phyloP scores from a whole-genome alignment of 345 rosid species.

The Viola odorata region DNA sequence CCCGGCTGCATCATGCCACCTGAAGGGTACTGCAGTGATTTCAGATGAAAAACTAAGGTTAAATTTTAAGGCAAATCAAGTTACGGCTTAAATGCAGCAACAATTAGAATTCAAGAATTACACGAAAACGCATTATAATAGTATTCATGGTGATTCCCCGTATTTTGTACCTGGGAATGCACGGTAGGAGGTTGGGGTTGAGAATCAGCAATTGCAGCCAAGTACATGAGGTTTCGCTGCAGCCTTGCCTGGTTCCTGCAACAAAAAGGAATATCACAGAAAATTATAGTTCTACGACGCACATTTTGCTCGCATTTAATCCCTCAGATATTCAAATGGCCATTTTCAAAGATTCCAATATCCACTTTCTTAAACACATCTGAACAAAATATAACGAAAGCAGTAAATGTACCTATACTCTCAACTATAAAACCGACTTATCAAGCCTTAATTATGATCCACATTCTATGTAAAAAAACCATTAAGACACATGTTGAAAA shows the following conservation, averaged over 20 bases:
- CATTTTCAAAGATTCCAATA: too few species aligned
- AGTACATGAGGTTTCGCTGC: conserved; percentile 94
- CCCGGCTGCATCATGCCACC: conserved; percentile 74
- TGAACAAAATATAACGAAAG: too few species aligned
- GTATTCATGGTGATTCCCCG: neutral
- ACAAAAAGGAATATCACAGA: conserved; percentile 4
- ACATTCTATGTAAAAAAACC: neutral
- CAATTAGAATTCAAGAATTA: too few species aligned
- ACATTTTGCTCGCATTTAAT: too few species aligned
- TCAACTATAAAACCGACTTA: neutral
- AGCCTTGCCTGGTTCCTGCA: conserved; percentile 93
- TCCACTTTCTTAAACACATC: too few species aligned
- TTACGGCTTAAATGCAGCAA: neutral
- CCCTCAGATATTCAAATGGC: too few species aligned
- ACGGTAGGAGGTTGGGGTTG: conserved; percentile 83
- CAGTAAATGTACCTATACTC: too few species aligned
- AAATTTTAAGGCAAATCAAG: neutral
- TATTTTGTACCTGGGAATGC: conserved; percentile 68
- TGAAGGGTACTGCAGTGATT: conserved; percentile 50
- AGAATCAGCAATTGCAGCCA: conserved; percentile 98
- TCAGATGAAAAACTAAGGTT: conserved; percentile 1
- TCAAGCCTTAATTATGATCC: neutral
- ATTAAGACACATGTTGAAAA: too few species aligned
- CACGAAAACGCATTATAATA: too few species aligned
- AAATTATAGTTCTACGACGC: too few species aligned